Conservation (phyloP, 1,284 basidiomycete genomes). For the Boletus semigastroideus region DNA sequence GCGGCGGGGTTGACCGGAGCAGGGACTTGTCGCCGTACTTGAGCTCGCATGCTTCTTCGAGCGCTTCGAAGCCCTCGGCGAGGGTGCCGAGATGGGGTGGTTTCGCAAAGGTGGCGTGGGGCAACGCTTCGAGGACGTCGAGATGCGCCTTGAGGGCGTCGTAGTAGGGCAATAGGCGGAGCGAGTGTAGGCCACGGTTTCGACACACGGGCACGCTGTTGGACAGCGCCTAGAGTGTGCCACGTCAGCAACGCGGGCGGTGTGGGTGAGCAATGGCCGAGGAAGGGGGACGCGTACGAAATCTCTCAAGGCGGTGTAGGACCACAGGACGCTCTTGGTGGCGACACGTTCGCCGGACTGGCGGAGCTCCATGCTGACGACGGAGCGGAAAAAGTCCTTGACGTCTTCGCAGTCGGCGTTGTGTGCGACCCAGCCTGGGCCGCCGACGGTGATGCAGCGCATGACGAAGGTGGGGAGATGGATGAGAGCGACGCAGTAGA, state of each 20-base stretch:
- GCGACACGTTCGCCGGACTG: constrained; percentile 72
- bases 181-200: constrained; percentile 61
- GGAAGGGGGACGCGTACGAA: constrained; percentile 44
- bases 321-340: constrained; percentile 74
- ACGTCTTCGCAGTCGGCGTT: constrained; percentile 66
- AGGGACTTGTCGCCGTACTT: constrained; percentile 42
- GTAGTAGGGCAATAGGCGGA: constrained; percentile 59
- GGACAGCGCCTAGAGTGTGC: constrained; percentile 52
- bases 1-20: constrained; percentile 31
- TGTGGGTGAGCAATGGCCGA: background rate
- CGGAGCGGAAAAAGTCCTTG: constrained; percentile 67
- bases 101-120: constrained; percentile 54
- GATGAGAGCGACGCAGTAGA: constrained; percentile 59
- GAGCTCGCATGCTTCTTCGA: constrained; percentile 59
- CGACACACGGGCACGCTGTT: constrained; percentile 63
- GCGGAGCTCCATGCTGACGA: constrained; percentile 68
- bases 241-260: constrained; percentile 2
- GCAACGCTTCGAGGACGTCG: constrained; percentile 54
- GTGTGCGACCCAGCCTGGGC: constrained; percentile 63
- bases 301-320: constrained; percentile 68
- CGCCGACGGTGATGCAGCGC: constrained; percentile 56
- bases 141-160: constrained; percentile 58
- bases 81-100: constrained; percentile 61
- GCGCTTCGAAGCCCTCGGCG: constrained; percentile 51
- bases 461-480: constrained; percentile 65